phyloP scores from a whole-genome alignment of 176 grass and related monocot species.

The Hsuehochloa calcarea region DNA sequence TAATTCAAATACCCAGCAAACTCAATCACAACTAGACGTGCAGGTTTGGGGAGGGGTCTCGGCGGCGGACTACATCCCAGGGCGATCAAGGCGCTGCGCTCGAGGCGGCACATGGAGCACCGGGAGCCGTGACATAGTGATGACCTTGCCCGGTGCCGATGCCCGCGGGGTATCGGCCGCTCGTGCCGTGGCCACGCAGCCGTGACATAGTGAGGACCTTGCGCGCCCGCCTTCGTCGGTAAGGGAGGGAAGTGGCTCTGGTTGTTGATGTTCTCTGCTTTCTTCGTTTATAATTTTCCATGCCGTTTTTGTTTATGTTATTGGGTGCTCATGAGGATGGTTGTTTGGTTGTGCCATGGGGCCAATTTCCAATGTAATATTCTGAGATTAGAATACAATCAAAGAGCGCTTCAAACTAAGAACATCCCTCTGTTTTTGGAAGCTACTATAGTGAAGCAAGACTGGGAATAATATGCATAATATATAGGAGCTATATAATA shows the following conservation, averaged over 20 bases:
- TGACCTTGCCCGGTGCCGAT: conserved; percentile 74
- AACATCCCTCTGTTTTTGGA: neutral
- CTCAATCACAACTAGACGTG: too few relatives aligned
- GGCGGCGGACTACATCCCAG: conserved; percentile 67
- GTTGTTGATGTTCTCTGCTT: conserved; percentile 4
- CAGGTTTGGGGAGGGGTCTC: conserved; percentile 45
- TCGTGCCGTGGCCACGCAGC: conserved; percentile 81
- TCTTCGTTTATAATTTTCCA: neutral
- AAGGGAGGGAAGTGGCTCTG: conserved; percentile 31
- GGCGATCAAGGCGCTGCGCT: conserved; percentile 84
- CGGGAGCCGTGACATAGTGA: conserved; percentile 61
- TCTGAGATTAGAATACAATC: neutral
- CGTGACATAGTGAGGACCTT: conserved; percentile 89
- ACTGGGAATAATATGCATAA: neutral
- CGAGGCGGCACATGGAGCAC: conserved; percentile 88
- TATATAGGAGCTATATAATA: neutral
- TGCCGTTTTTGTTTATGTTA: neutral
- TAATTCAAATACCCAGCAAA: too few relatives aligned
- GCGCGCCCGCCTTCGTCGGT: conserved; percentile 41
- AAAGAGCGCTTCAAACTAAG: neutral
- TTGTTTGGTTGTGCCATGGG: neutral
- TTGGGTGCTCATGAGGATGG: neutral
- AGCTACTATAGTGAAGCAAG: neutral
- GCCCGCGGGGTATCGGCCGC: conserved; percentile 51
- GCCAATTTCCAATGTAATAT: neutral